Conservation (phyloP, 352 stramenopile species). For the Heterotrichella gracilis region DNA sequence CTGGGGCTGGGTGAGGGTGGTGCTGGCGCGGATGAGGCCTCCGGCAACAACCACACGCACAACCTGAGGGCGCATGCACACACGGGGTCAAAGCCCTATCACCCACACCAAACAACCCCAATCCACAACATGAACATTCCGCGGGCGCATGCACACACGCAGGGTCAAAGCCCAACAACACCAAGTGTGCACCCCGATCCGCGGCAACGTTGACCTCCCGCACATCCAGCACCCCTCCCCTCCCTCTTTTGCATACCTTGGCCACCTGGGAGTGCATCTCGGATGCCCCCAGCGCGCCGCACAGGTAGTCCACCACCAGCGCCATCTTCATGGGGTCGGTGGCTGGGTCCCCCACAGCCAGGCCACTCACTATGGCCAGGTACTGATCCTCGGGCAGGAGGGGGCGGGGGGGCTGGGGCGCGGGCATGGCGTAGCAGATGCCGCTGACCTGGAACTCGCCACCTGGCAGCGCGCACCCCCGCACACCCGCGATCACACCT, state of each 20-base stretch:
- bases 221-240: too few relatives aligned
- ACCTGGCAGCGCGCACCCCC: slow-evolving; percentile 27
- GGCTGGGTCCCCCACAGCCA: slow-evolving; percentile 24
- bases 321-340: slow-evolving; percentile 24
- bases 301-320: slow-evolving; percentile 39
- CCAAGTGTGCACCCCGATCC: too few relatives aligned
- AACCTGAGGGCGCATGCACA: too few relatives aligned
- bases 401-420: too few relatives aligned
- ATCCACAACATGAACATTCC: too few relatives aligned
- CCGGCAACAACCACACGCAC: slow-evolving; percentile 36
- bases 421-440: slow-evolving; percentile 30
- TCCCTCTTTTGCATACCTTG: too few relatives aligned
- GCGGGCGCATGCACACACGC: too few relatives aligned
- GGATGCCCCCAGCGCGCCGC: slow-evolving; percentile 27
- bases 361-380: slow-evolving; percentile 28
- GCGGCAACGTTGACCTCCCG: too few relatives aligned
- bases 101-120: too few relatives aligned
- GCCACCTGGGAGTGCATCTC: slow-evolving; percentile 30
- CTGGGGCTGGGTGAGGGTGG: slow-evolving; percentile 8
- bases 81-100: too few relatives aligned
- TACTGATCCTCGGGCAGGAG: neutral
- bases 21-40: too few relatives aligned
- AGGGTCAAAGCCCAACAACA: too few relatives aligned
- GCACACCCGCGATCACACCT: slow-evolving; percentile 33
- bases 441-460: slow-evolving; percentile 29